A percentile compares a stretch with the other conserved stretches of the same genome.
These are phyloP conservation scores for Sporothrix humicola DNA, from an alignment of 2,329 filamentous ascomycete species.

Conservation along the genomic window DNA sequence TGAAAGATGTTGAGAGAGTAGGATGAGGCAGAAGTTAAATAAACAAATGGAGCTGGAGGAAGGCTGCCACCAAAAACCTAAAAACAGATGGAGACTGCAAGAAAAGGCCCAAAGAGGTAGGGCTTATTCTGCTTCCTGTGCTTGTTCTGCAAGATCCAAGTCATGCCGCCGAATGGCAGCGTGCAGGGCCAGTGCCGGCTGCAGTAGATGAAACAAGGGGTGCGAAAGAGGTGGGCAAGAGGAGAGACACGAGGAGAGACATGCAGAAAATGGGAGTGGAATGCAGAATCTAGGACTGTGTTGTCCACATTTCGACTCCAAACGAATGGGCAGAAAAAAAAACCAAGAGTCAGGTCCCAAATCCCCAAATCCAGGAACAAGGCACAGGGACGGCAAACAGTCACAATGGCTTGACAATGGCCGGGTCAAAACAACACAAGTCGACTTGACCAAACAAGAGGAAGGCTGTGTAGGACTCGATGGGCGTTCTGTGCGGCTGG, in stretches of 20 bases:
- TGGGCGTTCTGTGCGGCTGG: neutral
- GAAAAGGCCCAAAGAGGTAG: conserved; percentile 6
- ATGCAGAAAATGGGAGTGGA: neutral
- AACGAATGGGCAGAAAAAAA: neutral
- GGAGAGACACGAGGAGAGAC: conserved; percentile 17
- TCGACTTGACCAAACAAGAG: neutral
- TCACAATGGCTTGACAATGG: neutral
- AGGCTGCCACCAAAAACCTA: neutral
- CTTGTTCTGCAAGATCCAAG: neutral
- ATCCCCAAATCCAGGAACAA: conserved; percentile 17
- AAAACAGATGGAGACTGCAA: neutral
- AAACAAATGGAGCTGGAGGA: neutral
- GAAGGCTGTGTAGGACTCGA: conserved; percentile 8
- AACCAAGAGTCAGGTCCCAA: conserved; percentile 1
- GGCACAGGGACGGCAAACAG: conserved; percentile 1
- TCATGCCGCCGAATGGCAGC: conserved; percentile 28
- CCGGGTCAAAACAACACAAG: neutral
- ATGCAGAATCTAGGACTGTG: conserved; percentile 9
- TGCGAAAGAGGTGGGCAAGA: neutral
- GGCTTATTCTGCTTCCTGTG: neutral
- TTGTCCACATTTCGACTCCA: too few species aligned
- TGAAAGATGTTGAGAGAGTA: neutral
- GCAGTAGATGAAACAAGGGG: conserved; percentile 33
- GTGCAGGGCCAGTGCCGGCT: conserved; percentile 27
- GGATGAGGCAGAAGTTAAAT: conserved; percentile 20